phyloP scores from a whole-genome alignment of 2,329 filamentous ascomycete genomes.

The Bimuria novae-zelandiae region DNA sequence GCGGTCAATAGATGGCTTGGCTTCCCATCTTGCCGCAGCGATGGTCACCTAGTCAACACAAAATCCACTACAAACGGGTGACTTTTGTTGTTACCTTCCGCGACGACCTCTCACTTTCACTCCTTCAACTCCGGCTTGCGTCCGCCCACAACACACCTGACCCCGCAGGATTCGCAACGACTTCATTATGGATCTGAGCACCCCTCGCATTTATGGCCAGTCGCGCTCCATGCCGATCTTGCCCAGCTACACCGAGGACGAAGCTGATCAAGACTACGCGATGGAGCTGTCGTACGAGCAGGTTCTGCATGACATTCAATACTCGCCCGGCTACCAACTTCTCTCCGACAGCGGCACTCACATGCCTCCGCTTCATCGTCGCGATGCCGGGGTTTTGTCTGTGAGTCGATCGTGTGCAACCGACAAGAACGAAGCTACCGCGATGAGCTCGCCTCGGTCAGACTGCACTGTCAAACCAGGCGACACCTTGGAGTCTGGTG shows the following conservation, averaged over 20 bases:
- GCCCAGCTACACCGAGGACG: not conserved
- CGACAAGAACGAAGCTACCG: not conserved
- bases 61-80: not conserved
- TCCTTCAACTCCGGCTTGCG: too few relatives aligned
- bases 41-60: constrained; percentile 1
- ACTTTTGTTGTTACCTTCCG: too few relatives aligned
- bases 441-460: not conserved
- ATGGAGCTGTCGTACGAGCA: not conserved
- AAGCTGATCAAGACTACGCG: not conserved
- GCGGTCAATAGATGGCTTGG: too few relatives aligned
- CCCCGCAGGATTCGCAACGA: not conserved
- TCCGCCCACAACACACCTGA: too few relatives aligned
- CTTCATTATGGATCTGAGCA: not conserved
- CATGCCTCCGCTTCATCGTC: not conserved
- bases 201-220: not conserved
- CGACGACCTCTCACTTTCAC: too few relatives aligned
- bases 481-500: not conserved
- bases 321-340: constrained; percentile 1
- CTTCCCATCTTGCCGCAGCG: not conserved
- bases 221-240: constrained; percentile 2
- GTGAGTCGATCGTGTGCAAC: too few relatives aligned
- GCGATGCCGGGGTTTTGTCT: not conserved
- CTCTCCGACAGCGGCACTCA: not conserved
- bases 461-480: constrained; percentile 5
- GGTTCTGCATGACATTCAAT: not conserved